Base-by-base conservation (phyloP, 2,329 filamentous ascomycete species). In the Fusarium setosum region DNA sequence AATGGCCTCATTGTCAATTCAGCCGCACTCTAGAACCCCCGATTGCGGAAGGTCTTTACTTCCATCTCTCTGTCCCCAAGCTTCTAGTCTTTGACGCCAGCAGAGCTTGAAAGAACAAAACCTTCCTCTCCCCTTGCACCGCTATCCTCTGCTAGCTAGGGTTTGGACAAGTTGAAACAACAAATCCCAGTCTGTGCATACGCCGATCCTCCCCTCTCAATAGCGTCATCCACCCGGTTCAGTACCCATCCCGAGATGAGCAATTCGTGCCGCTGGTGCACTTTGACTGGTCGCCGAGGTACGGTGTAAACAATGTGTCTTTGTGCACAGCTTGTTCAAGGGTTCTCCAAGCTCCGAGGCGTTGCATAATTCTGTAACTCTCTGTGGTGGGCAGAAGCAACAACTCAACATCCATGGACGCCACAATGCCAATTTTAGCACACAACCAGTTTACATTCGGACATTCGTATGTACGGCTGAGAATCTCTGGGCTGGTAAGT, bases 161-260 rank as follows among this genome's bases (percentile, higher is more conserved):
- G 57, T 54, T 55, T 60, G 65, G 63, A 68, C 53, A 57, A 69
- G 63, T 65, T 67, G 69, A 72, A 72, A 71, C 69, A 45, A 50
- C 40, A 54, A n/a, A 57, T 47, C 57, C 58, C 42, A 55, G 62
- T 54, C 62, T 59, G 50, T 66, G 59, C 63, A 58, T 69, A 34
- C 47, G 57, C 41, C 48, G 64, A 71, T 69, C 66, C 34, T 61
- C 56, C 49, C 58, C 47, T 56, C 49, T 21, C 40, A 26, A 48
- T 53, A 58, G 53, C 55, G 59, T 60, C 55, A 62, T 55, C 49
- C 61, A 52, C 54, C 15, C 34, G 15, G 23, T 48, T 51, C 12
- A 8, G 24, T 41, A 26, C 31, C 17, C 50, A 40, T 42, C 32
- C 54, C 57, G 44, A 66, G 54, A 59, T 68, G 55, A 67, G 45